These are phyloP conservation scores for Tetradesmus lagerheimii DNA, from an alignment of 139 green algal genomes.

Conservation along the genomic window DNA sequence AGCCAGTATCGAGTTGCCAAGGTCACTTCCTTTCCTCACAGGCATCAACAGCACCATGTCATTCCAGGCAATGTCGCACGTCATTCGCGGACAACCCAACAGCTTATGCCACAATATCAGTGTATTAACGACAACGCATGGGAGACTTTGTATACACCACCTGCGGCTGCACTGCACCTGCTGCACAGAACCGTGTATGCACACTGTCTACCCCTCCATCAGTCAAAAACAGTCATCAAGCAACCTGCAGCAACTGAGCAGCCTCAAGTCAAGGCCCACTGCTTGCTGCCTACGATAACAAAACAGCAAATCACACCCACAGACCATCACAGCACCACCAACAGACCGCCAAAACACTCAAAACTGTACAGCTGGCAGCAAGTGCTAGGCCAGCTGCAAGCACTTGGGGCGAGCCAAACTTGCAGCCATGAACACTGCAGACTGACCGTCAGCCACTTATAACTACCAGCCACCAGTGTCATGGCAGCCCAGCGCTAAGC, in stretches of 20 bases:
- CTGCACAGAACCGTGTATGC: too few species aligned
- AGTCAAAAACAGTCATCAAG: too few species aligned
- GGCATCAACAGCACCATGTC: neutral
- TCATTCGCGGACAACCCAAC: too few species aligned
- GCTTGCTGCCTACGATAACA: neutral
- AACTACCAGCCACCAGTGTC: neutral
- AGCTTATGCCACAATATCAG: too few species aligned
- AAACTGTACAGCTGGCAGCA: neutral
- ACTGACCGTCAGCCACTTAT: too few species aligned
- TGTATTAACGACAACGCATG: too few species aligned
- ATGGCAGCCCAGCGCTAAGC: neutral
- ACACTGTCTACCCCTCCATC: too few species aligned
- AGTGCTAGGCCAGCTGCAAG: neutral
- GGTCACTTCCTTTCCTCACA: too few species aligned
- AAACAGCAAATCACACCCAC: neutral
- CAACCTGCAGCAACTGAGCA: too few species aligned
- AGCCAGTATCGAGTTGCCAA: neutral
- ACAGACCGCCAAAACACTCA: neutral
- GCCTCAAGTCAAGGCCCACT: neutral
- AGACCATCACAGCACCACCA: neutral
- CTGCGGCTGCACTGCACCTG: too few species aligned
- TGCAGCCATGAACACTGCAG: neutral
- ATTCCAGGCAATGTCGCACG: too few species aligned
- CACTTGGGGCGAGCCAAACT: neutral
- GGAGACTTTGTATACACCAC: too few species aligned